Evolutionary conservation across 768 basidiomycete genomes (phyloP), one percentile per base, ranked within the genome.

Genomic region (Dendrothele bispora): DNA sequence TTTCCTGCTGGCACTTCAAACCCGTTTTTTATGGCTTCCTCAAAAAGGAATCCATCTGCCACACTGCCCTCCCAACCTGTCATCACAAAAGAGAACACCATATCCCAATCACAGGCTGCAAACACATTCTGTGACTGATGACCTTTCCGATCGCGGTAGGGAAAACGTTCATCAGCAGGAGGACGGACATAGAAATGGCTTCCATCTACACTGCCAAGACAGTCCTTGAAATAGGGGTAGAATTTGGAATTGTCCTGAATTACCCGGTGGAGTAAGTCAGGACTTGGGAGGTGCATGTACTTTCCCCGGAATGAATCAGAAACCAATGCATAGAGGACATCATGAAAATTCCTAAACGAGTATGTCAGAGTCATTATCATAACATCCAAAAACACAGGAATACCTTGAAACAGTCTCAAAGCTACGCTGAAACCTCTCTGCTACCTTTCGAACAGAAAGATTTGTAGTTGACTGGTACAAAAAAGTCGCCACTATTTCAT

Each of bases 41-140:
- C 34, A 39, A 45, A 64, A 1, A 61, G 28, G 3, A 25, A 11
- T 8, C 39, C 41, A 57, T 66, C 61, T 15, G 54, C 22, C 5
- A 50, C 51, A 27, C 51, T 55, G 3, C 61, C 64, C 22, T 67
- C 62, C 60, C 62, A 67, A 3, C 63, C 59, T 22, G 46, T 56
- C 2, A 64, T 50, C 2, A 52, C 25, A 46, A 65, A 64, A 8
- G 38, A 46, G 39, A 66, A 66, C 3, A 17, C 10, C 2, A 66
- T n/a, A 18, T 60, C 46, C 44, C 63, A 63, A 4, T 47, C 37
- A 22, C 60, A 67, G 1, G 42, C 43, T 10, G 56, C 60, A 4
- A 67, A 50, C 12, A 41, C 40, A 26, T 67, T 66, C 28, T 64
- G 66, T n/a, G 60, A 56, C 0, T 61, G 18, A 5, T 22, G 36